phyloP scores from a whole-genome alignment of 1,284 basidiomycete species.

The Ganoderma sinense region DNA sequence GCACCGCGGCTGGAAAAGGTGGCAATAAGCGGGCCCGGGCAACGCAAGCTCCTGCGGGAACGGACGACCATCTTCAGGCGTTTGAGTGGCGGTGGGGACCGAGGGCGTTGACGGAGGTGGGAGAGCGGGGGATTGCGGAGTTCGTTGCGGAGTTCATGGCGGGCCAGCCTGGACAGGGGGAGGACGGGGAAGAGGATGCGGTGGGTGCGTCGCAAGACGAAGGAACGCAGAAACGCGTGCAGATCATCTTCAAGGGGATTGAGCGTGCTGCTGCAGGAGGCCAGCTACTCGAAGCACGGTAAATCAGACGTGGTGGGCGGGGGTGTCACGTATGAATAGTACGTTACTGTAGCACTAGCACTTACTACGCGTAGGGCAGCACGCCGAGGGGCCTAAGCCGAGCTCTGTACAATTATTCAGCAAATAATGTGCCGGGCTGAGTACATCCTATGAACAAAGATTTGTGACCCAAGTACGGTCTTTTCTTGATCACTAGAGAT shows the following conservation, averaged over 20 bases:
- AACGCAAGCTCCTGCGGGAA: constrained; percentile 46
- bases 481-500: too few species aligned
- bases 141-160: constrained; percentile 84
- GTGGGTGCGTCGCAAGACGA: constrained; percentile 51
- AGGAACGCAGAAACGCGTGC: constrained; percentile 41
- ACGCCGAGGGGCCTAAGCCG: too few species aligned
- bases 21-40: constrained; percentile 61
- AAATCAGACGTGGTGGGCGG: not conserved
- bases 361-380: too few species aligned
- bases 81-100: constrained; percentile 84
- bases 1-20: constrained; percentile 41
- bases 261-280: constrained; percentile 67
- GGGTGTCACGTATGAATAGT: too few species aligned
- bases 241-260: constrained; percentile 61
- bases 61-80: constrained; percentile 56
- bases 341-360: too few species aligned
- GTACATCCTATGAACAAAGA: too few species aligned
- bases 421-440: too few species aligned
- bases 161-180: constrained; percentile 47
- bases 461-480: too few species aligned
- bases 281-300: constrained; percentile 47
- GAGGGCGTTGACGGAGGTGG: constrained; percentile 76
- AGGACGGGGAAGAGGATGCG: constrained; percentile 44
- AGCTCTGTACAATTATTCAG: too few species aligned
- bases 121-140: constrained; percentile 56